Conservation (phyloP, 306 rosid genomes). For the Hippophae rhamnoides region DNA sequence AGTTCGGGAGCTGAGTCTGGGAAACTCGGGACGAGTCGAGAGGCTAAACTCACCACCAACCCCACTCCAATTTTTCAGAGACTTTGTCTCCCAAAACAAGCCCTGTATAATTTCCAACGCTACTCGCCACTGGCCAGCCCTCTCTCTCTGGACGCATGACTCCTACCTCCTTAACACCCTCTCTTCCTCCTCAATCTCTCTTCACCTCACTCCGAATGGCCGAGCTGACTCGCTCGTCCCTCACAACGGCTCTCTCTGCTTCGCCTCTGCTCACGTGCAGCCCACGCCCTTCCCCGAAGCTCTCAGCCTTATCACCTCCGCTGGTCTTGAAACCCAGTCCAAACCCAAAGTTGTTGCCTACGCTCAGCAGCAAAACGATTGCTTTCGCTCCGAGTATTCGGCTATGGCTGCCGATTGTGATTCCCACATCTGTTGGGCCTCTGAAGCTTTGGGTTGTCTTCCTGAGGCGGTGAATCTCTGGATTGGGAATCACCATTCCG, state of each 20-base stretch:
- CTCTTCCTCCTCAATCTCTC: constrained; percentile 51
- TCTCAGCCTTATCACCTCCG: constrained; percentile 20
- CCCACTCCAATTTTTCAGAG: constrained; percentile 44
- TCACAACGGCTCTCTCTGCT: constrained; percentile 19
- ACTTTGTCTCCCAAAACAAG: constrained; percentile 56
- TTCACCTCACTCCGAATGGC: constrained; percentile 81
- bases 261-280: constrained; percentile 31
- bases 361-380: constrained; percentile 76
- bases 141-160: constrained; percentile 40
- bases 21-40: constrained; percentile 34
- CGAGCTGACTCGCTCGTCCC: constrained; percentile 52
- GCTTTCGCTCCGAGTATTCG: constrained; percentile 53
- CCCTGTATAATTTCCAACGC: constrained; percentile 71
- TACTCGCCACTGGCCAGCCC: constrained; percentile 65
- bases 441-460: constrained; percentile 46
- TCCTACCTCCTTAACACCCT: constrained; percentile 47
- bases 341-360: constrained; percentile 34
- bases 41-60: constrained; percentile 46
- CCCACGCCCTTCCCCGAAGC: constrained; percentile 25
- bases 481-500: constrained; percentile 54
- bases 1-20: constrained; percentile 56
- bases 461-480: constrained; percentile 82
- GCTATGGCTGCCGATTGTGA: constrained; percentile 53
- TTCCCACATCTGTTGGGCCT: constrained; percentile 53
- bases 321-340: neutral